Conservation (phyloP, 2,329 filamentous ascomycete genomes). For the Trichoderma arundinaceum region DNA sequence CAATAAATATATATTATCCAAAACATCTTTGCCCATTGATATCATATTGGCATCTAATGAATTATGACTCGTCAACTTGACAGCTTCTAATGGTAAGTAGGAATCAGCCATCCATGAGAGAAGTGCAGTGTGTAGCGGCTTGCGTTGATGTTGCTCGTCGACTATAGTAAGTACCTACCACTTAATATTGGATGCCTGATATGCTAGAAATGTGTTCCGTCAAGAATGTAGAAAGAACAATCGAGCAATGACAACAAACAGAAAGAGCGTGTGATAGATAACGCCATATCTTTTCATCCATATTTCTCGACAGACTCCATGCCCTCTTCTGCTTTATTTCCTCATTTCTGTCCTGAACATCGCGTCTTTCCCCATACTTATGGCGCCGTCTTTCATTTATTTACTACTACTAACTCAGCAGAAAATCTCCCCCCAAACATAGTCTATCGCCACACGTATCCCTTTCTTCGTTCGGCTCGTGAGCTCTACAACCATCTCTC, state of each 20-base stretch:
- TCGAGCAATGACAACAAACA: background rate
- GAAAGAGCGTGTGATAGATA: constrained; percentile 1
- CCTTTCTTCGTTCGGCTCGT: background rate
- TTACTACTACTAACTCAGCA: background rate
- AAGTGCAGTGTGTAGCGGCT: no score
- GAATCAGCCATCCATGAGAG: no score
- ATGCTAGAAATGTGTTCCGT: background rate
- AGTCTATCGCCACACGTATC: constrained; percentile 3
- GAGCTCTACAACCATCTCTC: background rate
- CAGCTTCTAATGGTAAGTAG: no score
- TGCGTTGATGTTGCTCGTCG: no score
- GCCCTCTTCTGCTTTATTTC: background rate
- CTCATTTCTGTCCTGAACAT: background rate
- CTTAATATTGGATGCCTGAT: no score
- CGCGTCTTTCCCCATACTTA: background rate
- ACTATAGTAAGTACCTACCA: no score
- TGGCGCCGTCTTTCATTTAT: constrained; percentile 27
- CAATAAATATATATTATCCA: constrained; percentile 15
- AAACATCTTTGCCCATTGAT: no score
- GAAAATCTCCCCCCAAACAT: background rate
- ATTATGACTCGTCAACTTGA: no score
- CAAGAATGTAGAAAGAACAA: background rate
- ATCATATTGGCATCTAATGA: no score
- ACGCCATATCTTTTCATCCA: background rate
- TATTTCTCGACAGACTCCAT: background rate